Conservation (phyloP, 148 eudicot genomes). For the Vaccinium macrocarpon region DNA sequence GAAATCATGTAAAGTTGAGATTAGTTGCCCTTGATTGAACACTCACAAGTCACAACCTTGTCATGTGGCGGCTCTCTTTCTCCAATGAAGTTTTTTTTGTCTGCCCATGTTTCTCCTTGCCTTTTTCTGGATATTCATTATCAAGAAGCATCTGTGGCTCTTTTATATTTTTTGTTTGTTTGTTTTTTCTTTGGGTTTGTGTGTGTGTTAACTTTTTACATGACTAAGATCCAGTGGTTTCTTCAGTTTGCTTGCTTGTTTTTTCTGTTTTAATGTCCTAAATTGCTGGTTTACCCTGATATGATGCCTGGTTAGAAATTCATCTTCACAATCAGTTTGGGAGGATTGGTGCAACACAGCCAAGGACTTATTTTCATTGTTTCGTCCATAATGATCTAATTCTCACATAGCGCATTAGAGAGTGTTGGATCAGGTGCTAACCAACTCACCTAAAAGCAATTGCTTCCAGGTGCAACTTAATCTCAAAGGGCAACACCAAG, state of each 20-base stretch:
- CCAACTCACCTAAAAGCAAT: no score
- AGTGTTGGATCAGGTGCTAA: not conserved
- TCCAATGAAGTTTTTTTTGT: not conserved
- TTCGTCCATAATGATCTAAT: not conserved
- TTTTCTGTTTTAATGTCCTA: slow-evolving; percentile 4
- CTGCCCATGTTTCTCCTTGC: not conserved
- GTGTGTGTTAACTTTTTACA: not conserved
- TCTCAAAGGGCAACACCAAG: no score
- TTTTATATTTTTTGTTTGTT: not conserved
- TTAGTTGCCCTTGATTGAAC: no score
- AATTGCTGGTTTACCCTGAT: not conserved
- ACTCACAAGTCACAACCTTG: no score
- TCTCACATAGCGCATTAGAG: not conserved
- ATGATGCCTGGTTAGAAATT: not conserved
- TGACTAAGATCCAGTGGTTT: not conserved
- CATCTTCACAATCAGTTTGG: not conserved
- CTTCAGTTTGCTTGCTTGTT: not conserved
- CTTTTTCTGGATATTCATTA: not conserved
- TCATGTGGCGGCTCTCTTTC: not conserved
- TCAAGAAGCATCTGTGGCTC: not conserved
- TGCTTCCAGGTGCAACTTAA: no score
- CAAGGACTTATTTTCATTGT: not conserved
- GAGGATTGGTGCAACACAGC: not conserved
- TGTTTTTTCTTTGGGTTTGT: not conserved
- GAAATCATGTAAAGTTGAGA: not conserved